These are phyloP conservation scores for Quercus mongolica DNA, from an alignment of 306 rosid genomes.

Conservation along the genomic window DNA sequence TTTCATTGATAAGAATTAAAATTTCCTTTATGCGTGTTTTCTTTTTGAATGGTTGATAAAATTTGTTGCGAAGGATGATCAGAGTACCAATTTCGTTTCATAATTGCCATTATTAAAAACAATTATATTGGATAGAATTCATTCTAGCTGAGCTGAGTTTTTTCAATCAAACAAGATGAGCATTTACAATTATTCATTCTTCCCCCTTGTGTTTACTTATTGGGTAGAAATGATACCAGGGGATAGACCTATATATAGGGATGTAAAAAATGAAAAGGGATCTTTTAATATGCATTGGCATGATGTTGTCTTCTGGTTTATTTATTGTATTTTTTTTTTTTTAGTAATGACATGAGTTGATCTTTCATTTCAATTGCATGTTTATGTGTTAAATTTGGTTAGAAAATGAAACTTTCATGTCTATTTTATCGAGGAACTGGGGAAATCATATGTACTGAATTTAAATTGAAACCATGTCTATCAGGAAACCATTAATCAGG, in stretches of 20 bases:
- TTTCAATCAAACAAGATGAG: background rate
- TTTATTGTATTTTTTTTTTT: background rate
- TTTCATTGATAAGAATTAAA: background rate
- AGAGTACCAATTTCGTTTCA: background rate
- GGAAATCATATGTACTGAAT: background rate
- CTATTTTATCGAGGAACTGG: background rate
- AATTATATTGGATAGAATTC: background rate
- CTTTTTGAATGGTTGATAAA: constrained; percentile 8
- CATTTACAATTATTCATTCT: background rate
- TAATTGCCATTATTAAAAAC: background rate
- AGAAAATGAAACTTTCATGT: background rate
- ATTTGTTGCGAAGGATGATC: background rate
- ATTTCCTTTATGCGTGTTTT: constrained; percentile 19
- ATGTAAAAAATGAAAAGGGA: background rate
- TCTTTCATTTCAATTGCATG: background rate
- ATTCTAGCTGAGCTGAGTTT: background rate
- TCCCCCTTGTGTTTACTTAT: background rate
- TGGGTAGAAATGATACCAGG: background rate
- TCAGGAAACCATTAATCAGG: constrained; percentile 86
- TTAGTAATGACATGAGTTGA: too few relatives aligned
- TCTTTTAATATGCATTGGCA: background rate
- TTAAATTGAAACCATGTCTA: constrained; percentile 3
- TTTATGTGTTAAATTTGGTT: background rate
- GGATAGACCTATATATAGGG: background rate
- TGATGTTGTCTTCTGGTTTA: too few relatives aligned